Percentiles rank a stretch among this genome's conserved stretches.
Conservation (phyloP, 1,139 yeast genomes). For the Pichia sp. region DNA sequence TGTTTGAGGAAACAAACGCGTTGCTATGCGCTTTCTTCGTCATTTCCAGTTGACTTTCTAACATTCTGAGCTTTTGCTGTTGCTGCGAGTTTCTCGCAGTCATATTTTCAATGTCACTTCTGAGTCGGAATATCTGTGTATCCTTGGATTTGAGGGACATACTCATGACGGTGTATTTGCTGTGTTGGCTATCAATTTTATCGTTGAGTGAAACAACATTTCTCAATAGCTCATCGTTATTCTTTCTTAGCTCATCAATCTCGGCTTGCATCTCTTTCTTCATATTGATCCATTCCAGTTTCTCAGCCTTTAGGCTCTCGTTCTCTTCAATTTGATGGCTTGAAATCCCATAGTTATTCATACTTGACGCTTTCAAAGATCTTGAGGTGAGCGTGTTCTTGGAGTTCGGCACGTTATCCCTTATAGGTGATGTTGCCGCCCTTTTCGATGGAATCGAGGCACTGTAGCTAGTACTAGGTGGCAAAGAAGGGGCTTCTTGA, state of each 20-base stretch:
- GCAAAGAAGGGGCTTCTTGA: neutral
- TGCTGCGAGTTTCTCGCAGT: constrained; percentile 42
- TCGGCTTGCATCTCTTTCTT: constrained; percentile 34
- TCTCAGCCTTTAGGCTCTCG: constrained; percentile 45
- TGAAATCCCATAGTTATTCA: constrained; percentile 17
- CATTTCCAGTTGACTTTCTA: constrained; percentile 7
- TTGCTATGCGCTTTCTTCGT: neutral
- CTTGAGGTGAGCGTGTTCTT: constrained; percentile 27
- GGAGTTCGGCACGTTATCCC: constrained; percentile 28
- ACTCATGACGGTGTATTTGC: constrained; percentile 44
- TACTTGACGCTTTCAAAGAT: constrained; percentile 23
- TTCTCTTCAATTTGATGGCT: constrained; percentile 41
- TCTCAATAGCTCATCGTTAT: constrained; percentile 36
- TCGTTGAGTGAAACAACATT: constrained; percentile 34
- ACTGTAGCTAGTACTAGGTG: neutral
- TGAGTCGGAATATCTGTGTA: constrained; percentile 52
- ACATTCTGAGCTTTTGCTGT: constrained; percentile 27
- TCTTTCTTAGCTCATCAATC: constrained; percentile 38
- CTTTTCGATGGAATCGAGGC: constrained; percentile 54
- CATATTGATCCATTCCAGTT: constrained; percentile 42
- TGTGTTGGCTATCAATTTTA: constrained; percentile 36
- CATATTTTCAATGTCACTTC: constrained; percentile 53
- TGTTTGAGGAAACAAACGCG: neutral
- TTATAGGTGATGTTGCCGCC: constrained; percentile 60
- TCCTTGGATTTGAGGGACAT: constrained; percentile 58